Evolutionary conservation across 768 basidiomycete genomes (phyloP), one percentile per base, ranked within the genome.

Genomic region (Pulveroboletus frians): DNA sequence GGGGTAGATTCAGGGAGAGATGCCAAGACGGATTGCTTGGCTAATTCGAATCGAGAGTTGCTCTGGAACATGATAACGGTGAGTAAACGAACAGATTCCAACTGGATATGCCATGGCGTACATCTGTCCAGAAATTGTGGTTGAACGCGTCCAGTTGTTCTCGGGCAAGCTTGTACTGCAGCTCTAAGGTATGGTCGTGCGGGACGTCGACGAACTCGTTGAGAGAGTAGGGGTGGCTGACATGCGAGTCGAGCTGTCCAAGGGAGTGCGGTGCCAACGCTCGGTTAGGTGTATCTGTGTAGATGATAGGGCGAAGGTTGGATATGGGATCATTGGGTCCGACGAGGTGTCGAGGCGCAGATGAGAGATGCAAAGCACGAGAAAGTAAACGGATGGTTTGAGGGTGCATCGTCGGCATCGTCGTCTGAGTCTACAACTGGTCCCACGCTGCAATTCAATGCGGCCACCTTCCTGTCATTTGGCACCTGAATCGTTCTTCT

Each of bases 81-180:
- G 40, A 57, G 38, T 26, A 29, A 47, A 23, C 32, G 35, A 36
- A 29, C 30, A 35, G 31, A 3, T 39, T n/a, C 20, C 9, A 29
- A 31, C 10, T 8, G 30, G 17, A 39, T 38, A 34, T 14, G 14
- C 14, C 31, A 32, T n/a, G 9, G 58, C 86, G 56, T 62, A 91
- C 90, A 46, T 91, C 83, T 46, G 79, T 67, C 90, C 90, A 92
- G 64, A 89, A 92, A 15, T 74, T 69, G 47, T 92, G 84, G 52
- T 90, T 84, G 59, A 86, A 83, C 20, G 79, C 73, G 59, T 91
- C 87, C 18, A 90, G 66, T 49, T 83, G 80, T 65, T 88, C 83
- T 46, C 83, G 73, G 51, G 83, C 78, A 39, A 90, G 68, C 51
- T 79, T 82, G 73, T 77, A 85, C 58, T 85, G 87, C 41, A 89